phyloP scores from a whole-genome alignment of 1,284 basidiomycete species.

The Stereum hirsutum region DNA sequence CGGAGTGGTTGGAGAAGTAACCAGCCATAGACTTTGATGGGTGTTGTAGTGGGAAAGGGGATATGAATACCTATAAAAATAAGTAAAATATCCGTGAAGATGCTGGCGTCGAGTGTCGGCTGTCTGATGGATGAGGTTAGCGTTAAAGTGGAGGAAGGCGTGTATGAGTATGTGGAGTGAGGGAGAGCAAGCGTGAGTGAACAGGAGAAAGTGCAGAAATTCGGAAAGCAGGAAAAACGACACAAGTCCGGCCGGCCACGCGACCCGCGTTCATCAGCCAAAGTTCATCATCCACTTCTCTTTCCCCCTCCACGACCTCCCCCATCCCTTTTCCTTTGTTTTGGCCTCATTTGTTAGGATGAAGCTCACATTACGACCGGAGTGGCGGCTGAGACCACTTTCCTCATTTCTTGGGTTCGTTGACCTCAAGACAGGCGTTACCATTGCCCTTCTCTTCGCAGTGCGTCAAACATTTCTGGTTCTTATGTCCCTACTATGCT shows the following conservation, averaged over 20 bases:
- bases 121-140: too few species aligned
- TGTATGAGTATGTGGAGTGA: too few species aligned
- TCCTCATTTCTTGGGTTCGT: slow-evolving; percentile 76
- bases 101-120: neutral
- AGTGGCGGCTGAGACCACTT: slow-evolving; percentile 75
- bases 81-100: neutral
- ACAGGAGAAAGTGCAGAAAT: too few species aligned
- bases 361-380: slow-evolving; percentile 71
- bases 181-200: too few species aligned
- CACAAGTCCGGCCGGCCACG: too few species aligned
- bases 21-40: slow-evolving; percentile 19
- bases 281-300: too few species aligned
- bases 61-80: neutral
- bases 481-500: neutral
- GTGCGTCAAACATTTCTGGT: slow-evolving; percentile 26
- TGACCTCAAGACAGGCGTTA: slow-evolving; percentile 87
- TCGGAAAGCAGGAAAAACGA: too few species aligned
- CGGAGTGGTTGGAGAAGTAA: slow-evolving; percentile 75
- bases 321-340: slow-evolving; percentile 4
- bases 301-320: neutral
- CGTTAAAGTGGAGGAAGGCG: too few species aligned
- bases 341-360: slow-evolving; percentile 25
- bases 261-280: too few species aligned
- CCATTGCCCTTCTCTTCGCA: slow-evolving; percentile 78
- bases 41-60: neutral